phyloP scores from a whole-genome alignment of 305 asterid genomes.

The Solanum chacoense region DNA sequence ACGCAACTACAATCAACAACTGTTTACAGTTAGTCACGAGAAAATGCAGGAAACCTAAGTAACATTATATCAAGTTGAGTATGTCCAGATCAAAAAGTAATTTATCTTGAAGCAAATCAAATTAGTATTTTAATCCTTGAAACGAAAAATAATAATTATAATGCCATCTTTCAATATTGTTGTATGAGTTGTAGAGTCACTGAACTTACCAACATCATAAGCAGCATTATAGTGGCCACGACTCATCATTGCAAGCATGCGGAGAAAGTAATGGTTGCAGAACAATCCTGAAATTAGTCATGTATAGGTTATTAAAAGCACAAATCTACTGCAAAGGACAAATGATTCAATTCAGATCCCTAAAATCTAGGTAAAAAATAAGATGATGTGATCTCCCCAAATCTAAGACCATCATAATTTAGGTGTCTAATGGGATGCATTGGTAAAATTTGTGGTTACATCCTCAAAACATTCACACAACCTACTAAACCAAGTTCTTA shows the following conservation, averaged over 20 bases:
- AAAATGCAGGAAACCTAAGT: neutral
- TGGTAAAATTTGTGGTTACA: neutral
- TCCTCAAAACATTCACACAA: neutral
- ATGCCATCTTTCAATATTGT: neutral
- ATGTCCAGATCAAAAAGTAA: neutral
- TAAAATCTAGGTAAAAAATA: neutral
- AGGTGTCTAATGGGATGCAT: neutral
- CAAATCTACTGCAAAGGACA: neutral
- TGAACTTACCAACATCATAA: slow-evolving; percentile 57
- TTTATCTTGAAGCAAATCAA: neutral
- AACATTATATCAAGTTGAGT: neutral
- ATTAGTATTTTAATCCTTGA: neutral
- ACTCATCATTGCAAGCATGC: slow-evolving; percentile 67
- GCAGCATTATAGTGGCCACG: slow-evolving; percentile 69
- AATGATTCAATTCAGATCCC: neutral
- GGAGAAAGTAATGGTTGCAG: slow-evolving; percentile 88
- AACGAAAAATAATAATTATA: neutral
- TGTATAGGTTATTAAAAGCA: neutral
- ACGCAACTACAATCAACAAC: neutral
- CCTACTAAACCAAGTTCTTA: neutral
- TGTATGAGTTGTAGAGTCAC: neutral
- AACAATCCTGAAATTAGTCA: slow-evolving; percentile 46
- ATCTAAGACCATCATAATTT: neutral
- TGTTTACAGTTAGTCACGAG: neutral
- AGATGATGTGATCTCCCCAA: neutral